A percentile compares a stretch with the other conserved stretches of the same genome.
phyloP scores from a whole-genome alignment of 2,329 filamentous ascomycete genomes.

The Aureobasidium sp. region DNA sequence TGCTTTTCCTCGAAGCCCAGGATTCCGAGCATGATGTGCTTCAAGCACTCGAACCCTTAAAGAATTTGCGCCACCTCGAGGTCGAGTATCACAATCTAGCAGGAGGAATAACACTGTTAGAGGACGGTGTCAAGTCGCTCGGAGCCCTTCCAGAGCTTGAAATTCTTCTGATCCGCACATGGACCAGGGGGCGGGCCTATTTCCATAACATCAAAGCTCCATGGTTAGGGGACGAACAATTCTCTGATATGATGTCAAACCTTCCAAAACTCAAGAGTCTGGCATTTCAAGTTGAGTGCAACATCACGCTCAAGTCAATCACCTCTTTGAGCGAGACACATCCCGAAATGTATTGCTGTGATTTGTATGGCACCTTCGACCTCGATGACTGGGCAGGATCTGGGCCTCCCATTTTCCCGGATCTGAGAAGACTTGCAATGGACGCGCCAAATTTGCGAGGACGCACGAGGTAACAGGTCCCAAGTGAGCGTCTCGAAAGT shows the following conservation, averaged over 20 bases:
- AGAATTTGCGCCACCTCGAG: neutral
- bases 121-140: neutral
- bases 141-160: neutral
- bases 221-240: neutral
- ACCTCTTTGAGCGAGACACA: neutral
- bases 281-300: neutral
- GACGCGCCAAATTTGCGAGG: neutral
- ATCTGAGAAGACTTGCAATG: neutral
- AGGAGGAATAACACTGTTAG: neutral
- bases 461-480: neutral
- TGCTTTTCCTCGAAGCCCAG: neutral
- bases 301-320: neutral
- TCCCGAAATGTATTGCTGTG: neutral
- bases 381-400: neutral
- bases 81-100: neutral
- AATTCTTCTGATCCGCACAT: neutral
- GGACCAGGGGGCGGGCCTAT: neutral
- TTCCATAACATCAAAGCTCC: neutral
- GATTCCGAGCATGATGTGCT: neutral
- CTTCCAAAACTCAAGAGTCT: neutral
- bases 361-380: neutral
- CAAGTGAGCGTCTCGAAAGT: neutral
- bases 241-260: neutral
- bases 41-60: neutral
- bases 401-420: neutral